phyloP scores from a whole-genome alignment of 495 filamentous ascomycete species.

The Hypoxylon fuscum region DNA sequence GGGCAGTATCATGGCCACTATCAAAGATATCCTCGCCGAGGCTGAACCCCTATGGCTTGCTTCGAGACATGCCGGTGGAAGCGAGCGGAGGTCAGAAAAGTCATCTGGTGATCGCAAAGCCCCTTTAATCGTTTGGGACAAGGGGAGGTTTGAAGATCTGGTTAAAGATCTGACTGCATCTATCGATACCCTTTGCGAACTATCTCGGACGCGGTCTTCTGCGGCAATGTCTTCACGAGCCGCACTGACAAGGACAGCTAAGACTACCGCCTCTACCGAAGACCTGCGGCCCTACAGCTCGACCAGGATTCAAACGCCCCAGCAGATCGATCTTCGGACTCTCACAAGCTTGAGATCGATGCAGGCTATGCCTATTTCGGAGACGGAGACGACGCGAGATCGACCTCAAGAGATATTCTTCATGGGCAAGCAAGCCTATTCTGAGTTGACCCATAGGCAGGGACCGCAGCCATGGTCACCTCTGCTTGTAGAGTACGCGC shows the following conservation, averaged over 20 bases:
- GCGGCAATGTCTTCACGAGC: conserved; percentile 44
- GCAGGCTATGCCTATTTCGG: conserved; percentile 52
- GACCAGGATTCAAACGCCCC: conserved; percentile 63
- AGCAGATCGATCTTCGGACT: conserved; percentile 58
- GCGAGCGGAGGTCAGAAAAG: conserved; percentile 50
- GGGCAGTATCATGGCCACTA: conserved; percentile 86
- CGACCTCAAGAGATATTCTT: conserved; percentile 60
- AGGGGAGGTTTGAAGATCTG: conserved; percentile 70
- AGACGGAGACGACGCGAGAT: conserved; percentile 37
- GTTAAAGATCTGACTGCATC: conserved; percentile 81
- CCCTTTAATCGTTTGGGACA: conserved; percentile 64
- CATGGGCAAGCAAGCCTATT: conserved; percentile 58
- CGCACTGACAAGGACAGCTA: conserved; percentile 32
- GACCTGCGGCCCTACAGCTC: conserved; percentile 61
- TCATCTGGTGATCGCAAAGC: conserved; percentile 55
- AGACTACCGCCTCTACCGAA: conserved; percentile 46
- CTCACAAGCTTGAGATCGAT: conserved; percentile 55
- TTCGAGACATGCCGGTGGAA: conserved; percentile 54
- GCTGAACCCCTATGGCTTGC: conserved; percentile 79
- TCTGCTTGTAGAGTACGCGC: conserved; percentile 73
- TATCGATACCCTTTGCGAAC: conserved; percentile 89
- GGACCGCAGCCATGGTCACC: conserved; percentile 54
- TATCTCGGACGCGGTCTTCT: conserved; percentile 75
- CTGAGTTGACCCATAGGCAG: conserved; percentile 49
- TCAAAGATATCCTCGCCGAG: conserved; percentile 86